Evolutionary conservation across 164 flowering plant genomes (phyloP).

Genomic region (Vitis riparia): DNA sequence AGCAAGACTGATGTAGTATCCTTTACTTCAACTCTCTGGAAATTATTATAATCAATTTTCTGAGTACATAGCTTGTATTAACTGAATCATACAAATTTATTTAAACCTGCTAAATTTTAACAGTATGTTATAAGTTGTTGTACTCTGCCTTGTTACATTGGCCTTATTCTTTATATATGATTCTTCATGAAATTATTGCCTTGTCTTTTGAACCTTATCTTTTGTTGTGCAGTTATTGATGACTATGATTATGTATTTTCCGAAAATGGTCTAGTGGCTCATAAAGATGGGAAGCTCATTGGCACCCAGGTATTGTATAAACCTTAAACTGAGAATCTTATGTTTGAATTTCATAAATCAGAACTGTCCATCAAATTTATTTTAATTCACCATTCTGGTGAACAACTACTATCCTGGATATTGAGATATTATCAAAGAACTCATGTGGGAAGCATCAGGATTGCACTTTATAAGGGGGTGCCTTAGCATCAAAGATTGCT

Average conservation of each 20-base stretch:
- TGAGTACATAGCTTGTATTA: no score
- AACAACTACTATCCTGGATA: background rate
- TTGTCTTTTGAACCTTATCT: background rate
- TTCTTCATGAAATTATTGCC: background rate
- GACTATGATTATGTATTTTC: slow-evolving; percentile 93
- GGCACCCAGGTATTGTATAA: slow-evolving; percentile 67
- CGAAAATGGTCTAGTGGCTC: slow-evolving; percentile 97
- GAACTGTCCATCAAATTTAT: background rate
- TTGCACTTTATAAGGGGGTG: background rate
- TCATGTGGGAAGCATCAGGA: background rate
- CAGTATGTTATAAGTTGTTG: no score
- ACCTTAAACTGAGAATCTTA: background rate
- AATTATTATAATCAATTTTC: no score
- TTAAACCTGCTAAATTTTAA: no score
- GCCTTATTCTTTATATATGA: no score
- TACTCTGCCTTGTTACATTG: no score
- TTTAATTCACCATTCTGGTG: background rate
- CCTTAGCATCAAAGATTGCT: no score
- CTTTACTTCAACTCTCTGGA: no score
- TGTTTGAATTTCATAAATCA: background rate
- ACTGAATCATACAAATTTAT: no score
- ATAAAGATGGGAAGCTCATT: slow-evolving; percentile 78
- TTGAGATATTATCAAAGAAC: background rate
- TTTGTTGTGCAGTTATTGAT: slow-evolving; percentile 54
- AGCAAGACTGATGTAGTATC: no score